Evolutionary conservation across 2,329 filamentous ascomycete genomes (phyloP), one percentile per base, ranked within the genome.

Genomic region (Phyllosticta capitalensis): DNA sequence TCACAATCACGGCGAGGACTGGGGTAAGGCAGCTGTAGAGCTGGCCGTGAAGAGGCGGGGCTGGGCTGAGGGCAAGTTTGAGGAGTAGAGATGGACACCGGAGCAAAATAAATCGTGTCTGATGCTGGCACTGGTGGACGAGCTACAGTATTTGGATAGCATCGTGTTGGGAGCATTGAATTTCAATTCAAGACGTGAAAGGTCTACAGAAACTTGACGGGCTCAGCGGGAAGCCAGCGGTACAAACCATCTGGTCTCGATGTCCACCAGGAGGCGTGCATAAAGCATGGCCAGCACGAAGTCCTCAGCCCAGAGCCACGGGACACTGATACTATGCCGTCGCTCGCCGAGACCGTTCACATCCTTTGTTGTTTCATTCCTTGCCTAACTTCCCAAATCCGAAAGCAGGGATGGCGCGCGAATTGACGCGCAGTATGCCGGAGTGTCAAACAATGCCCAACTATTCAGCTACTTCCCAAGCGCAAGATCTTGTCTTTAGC

Each of bases 1-100:
- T 66, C 94, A 97, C 73, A 97, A 97, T 76, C 92, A 99, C 75
- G 94, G 94, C 26, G 88, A 94, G 76, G 92, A 97, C 74, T 99
- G 94, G 94, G 94, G 94, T 3, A 81, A 84, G 66, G 94, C 92
- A 20, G 94, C 94, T 5, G 94, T 99, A 33, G 94, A 99, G 80
- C 82, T 99, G 79, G 92, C 89, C 5, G 82, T 88, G 19, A 97
- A 96, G 85, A 84, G 88, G 71, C 88, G 80, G 74, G 86, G 85
- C 55, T 97, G 92, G 92, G 82, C 83, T 2, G 83, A 86, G 63
- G 92, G 92, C 52, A 81, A 76, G 71, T 78, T 83, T 65, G 69
- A 79, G 56, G 76, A 78, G 50, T 79, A 67, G 66, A 58, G 53
- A 26, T n/a, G 22, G n/a, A 5, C 38, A 24, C 21, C n/a, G 14